Evolutionary conservation across 768 basidiomycete genomes (phyloP).

Genomic region (Leccinum arenicola): DNA sequence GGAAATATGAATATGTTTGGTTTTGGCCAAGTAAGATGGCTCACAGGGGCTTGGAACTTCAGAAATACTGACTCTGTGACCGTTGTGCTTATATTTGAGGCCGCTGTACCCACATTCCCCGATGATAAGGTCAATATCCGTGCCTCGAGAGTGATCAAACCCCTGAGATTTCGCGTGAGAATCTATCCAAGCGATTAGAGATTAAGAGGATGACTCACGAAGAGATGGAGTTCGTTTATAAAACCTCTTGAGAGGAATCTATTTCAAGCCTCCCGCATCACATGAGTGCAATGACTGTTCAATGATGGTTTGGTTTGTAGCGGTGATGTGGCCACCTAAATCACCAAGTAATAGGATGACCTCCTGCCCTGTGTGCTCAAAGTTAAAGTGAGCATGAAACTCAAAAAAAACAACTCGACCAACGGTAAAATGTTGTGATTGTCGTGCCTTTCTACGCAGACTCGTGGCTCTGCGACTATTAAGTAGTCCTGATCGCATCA

Average conservation of each 20-base stretch:
- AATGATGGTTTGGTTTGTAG: background rate
- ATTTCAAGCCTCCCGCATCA: background rate
- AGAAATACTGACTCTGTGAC: conserved; percentile 20
- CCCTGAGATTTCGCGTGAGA: background rate
- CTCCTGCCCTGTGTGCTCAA: background rate
- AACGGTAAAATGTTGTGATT: background rate
- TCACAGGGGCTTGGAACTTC: conserved; percentile 17
- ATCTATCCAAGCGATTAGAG: background rate
- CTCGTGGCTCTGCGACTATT: background rate
- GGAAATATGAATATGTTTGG: conserved; percentile 12
- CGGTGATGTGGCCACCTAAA: background rate
- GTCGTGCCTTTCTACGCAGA: background rate
- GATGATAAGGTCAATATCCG: background rate
- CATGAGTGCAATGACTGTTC: background rate
- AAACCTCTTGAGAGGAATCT: background rate
- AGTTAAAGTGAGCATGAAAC: background rate
- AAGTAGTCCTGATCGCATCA: background rate
- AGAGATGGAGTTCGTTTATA: background rate
- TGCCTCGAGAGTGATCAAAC: background rate
- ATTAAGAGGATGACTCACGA: background rate
- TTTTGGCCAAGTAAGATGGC: background rate
- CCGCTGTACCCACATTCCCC: conserved; percentile 22
- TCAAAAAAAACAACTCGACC: background rate
- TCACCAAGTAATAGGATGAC: background rate
- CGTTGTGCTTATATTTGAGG: conserved; percentile 9